Percentiles rank a stretch among this genome's conserved stretches.
Conservation (phyloP, 2,329 filamentous ascomycete genomes). For the Aspergillus fumigatiaffinis region DNA sequence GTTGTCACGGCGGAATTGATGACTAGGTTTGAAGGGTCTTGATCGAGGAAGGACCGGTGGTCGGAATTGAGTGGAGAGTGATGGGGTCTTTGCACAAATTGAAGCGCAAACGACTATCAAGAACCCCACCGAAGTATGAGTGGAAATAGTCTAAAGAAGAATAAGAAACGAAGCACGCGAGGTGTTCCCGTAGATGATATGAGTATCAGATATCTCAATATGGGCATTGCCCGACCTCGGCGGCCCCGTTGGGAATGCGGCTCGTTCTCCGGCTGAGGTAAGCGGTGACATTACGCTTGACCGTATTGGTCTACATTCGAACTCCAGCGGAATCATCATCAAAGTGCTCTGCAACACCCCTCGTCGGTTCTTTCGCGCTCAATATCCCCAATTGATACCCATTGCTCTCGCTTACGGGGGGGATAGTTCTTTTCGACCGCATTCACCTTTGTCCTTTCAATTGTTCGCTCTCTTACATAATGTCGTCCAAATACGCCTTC, state of each 20-base stretch:
- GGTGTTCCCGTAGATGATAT: not conserved
- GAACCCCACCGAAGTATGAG: not conserved
- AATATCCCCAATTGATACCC: conserved; percentile 11
- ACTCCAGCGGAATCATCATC: conserved; percentile 7
- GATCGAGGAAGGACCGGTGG: not conserved
- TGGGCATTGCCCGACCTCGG: conserved; percentile 15
- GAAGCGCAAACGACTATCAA: not conserved
- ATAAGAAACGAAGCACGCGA: conserved; percentile 12
- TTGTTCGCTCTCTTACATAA: conserved; percentile 41
- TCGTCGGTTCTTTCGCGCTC: conserved; percentile 1
- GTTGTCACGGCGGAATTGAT: conserved; percentile 3
- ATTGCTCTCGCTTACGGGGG: conserved; percentile 8
- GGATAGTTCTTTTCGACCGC: conserved; percentile 13
- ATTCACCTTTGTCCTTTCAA: not conserved
- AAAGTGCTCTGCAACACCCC: conserved; percentile 1
- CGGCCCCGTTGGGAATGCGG: conserved; percentile 11
- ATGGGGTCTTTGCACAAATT: not conserved
- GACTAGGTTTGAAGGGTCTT: conserved; percentile 11
- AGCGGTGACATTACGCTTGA: conserved; percentile 23
- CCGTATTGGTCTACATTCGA: conserved; percentile 18
- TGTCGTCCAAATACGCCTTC: conserved; percentile 94
- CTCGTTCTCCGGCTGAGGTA: conserved; percentile 27
- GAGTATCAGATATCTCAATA: conserved; percentile 2
- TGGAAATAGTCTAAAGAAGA: conserved; percentile 2
- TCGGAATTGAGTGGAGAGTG: not conserved